Evolutionary conservation across 495 filamentous ascomycete species (phyloP).

Genomic region (Terfezia boudieri): DNA sequence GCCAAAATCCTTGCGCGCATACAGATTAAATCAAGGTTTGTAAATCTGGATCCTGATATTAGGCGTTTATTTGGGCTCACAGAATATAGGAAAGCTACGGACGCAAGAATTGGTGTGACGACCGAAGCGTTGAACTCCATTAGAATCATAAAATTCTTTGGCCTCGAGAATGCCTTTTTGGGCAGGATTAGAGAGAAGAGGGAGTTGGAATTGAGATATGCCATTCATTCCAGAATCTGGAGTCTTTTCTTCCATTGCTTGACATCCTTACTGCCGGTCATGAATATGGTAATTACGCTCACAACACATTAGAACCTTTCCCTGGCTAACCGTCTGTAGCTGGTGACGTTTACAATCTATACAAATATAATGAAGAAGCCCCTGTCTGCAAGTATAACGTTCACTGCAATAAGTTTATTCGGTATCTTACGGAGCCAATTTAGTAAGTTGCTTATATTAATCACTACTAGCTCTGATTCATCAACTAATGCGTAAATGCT

Average conservation of each 20-base stretch:
- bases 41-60: background rate
- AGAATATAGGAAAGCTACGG: slow-evolving; percentile 6
- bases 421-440: slow-evolving; percentile 15
- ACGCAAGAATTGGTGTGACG: slow-evolving; percentile 12
- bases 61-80: background rate
- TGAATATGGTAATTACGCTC: slow-evolving; percentile 4
- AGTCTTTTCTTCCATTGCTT: slow-evolving; percentile 6
- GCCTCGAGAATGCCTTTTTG: slow-evolving; percentile 14
- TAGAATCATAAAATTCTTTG: slow-evolving; percentile 18
- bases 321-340: background rate
- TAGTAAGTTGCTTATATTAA: background rate
- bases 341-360: slow-evolving; percentile 15
- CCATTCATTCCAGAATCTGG: slow-evolving; percentile 4
- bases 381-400: slow-evolving; percentile 15
- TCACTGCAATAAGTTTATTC: slow-evolving; percentile 17
- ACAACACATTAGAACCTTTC: background rate
- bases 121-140: slow-evolving; percentile 12
- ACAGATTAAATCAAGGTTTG: background rate
- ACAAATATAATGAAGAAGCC: slow-evolving; percentile 15
- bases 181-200: slow-evolving; percentile 12
- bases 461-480: background rate
- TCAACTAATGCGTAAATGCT: background rate
- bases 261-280: slow-evolving; percentile 8
- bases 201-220: slow-evolving; percentile 10
- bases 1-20: background rate